A percentile compares a stretch with the other conserved stretches of the same genome.
Evolutionary conservation across 352 stramenopile genomes (phyloP).

Genomic region (Phytophthora fragariae): DNA sequence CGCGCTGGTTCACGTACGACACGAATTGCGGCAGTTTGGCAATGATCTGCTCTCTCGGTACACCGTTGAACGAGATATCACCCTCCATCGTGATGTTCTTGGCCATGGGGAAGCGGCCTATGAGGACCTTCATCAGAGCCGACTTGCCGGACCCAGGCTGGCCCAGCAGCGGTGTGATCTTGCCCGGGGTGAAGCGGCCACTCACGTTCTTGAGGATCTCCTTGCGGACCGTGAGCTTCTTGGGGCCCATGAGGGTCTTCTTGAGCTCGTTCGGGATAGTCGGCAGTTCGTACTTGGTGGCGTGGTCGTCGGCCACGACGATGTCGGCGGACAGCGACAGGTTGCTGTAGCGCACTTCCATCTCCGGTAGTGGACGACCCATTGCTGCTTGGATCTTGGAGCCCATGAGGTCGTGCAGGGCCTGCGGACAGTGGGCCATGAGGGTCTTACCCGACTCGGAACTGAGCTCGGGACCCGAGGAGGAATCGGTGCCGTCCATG

Average conservation of each 20-base stretch:
- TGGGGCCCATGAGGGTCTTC: conserved; percentile 31
- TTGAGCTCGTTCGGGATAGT: conserved; percentile 38
- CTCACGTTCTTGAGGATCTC: conserved; percentile 43
- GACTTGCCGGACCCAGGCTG: conserved; percentile 22
- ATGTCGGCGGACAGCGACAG: conserved; percentile 24
- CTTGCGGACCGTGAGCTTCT: conserved; percentile 37
- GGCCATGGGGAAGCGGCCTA: conserved; percentile 39
- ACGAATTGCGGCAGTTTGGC: conserved; percentile 32
- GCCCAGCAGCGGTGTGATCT: conserved; percentile 21
- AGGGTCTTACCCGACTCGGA: conserved; percentile 31
- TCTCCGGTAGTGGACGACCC: conserved; percentile 32
- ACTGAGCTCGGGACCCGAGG: conserved; percentile 13
- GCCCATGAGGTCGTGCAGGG: conserved; percentile 33
- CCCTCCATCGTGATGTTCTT: conserved; percentile 44
- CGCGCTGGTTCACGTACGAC: conserved; percentile 20
- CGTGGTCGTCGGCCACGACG: conserved; percentile 23
- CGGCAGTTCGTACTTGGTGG: conserved; percentile 24
- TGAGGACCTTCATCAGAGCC: conserved; percentile 43
- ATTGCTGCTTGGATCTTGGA: conserved; percentile 27
- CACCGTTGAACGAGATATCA: conserved; percentile 40
- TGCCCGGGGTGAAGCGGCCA: conserved; percentile 35
- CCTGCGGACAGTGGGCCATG: conserved; percentile 37
- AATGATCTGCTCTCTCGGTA: conserved; percentile 19
- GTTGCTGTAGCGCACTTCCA: conserved; percentile 24
- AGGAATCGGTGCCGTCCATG: conserved; percentile 13